Base-by-base conservation (phyloP, 164 flowering plant genomes). In the Amborella trichopoda region DNA sequence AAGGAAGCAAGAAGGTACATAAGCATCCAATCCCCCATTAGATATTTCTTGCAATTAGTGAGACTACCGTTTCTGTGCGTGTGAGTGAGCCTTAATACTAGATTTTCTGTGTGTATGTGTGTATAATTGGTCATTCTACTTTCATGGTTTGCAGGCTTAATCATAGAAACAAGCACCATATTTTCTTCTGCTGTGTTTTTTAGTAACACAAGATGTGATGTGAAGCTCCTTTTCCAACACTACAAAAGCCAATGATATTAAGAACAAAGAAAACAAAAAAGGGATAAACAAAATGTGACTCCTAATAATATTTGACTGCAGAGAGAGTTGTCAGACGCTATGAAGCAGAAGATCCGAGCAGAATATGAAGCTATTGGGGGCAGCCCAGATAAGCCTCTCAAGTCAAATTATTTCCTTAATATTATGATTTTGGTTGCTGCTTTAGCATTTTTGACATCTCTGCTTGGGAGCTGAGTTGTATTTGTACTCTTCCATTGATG, bases 271-370 rank as follows among this genome's bases (percentile, higher is more conserved):
- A n/a, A n/a, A n/a, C n/a, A n/a, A n/a, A 59, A 64, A 57, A 52
- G 60, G 67, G 68, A 72, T 67, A 68, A 73, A 59, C 50, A 16
- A 48, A 46, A 26, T 28, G 68, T 60, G 48, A 53, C 52, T 74
- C 50, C 77, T 74, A 54, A 70, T n/a, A n/a, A 62, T 76, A 64
- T 70, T 73, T 83, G 73, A 69, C 67, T 88, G 87, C 94, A 83
- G 95, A 83, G 72, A 58, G 95, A 86, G 69, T 77, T 91, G 17
- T 87, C 90, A n/a, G 88, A 77, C 1, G 14, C 77, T 22, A 87
- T 82, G 96, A 83, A 78, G 82, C 77, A 74, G 75, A 91, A 87
- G 82, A 86, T 86, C 40, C 65, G 87, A 28, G 96, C 95, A 6
- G 98, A 91, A 67, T 87, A 82, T 56, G 70, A 77, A 68, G 95